These are phyloP conservation scores for Boletus rubescentipes DNA, from an alignment of 768 basidiomycete species.

Conservation along the genomic window DNA sequence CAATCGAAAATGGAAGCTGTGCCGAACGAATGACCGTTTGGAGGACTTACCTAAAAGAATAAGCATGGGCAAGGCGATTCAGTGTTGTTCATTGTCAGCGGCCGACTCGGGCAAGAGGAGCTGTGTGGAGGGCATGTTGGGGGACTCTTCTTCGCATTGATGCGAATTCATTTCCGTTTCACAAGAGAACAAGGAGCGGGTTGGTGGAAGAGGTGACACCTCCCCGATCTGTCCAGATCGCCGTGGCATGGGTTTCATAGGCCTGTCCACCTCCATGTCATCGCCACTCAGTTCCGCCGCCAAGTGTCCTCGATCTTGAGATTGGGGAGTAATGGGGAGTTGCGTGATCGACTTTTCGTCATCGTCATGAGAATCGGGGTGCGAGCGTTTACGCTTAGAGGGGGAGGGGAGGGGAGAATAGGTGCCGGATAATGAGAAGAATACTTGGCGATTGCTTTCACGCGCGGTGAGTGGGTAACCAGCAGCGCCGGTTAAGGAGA, in stretches of 20 bases:
- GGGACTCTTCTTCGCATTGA: slow-evolving; percentile 20
- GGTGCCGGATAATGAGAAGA: slow-evolving; percentile 37
- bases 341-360: slow-evolving; percentile 18
- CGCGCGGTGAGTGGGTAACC: slow-evolving; percentile 54
- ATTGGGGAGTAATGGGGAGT: slow-evolving; percentile 17
- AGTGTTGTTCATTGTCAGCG: slow-evolving; percentile 26
- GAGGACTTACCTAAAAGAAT: slow-evolving; percentile 28
- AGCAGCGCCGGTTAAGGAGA: slow-evolving; percentile 17
- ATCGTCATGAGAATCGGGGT: slow-evolving; percentile 23
- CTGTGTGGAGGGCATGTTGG: slow-evolving; percentile 20
- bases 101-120: slow-evolving; percentile 18
- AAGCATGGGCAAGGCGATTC: slow-evolving; percentile 17
- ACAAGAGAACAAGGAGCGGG: slow-evolving; percentile 24
- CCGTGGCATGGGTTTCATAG: slow-evolving; percentile 38
- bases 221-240: slow-evolving; percentile 31
- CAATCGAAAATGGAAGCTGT: slow-evolving; percentile 21
- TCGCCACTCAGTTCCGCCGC: slow-evolving; percentile 26
- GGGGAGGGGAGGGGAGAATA: slow-evolving; percentile 33
- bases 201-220: slow-evolving; percentile 25
- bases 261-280: slow-evolving; percentile 33
- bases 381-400: slow-evolving; percentile 36
- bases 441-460: slow-evolving; percentile 53
- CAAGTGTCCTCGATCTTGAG: slow-evolving; percentile 23
- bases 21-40: slow-evolving; percentile 3
- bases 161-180: slow-evolving; percentile 35